Percentiles rank a stretch among this genome's conserved stretches.
These are phyloP conservation scores for Alnus glutinosa DNA, from an alignment of 306 rosid species.

Conservation along the genomic window DNA sequence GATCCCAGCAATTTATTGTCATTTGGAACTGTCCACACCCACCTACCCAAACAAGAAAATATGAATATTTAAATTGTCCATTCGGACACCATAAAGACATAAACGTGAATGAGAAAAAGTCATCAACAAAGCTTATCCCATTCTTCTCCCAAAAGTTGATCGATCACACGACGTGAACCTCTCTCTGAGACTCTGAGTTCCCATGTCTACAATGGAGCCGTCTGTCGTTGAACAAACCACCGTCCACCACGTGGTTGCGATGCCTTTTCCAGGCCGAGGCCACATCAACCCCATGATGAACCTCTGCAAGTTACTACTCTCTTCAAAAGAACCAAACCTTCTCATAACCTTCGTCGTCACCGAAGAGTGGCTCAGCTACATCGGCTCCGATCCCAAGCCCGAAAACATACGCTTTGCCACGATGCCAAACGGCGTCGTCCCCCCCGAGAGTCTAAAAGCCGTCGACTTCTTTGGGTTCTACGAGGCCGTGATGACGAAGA, in stretches of 20 bases:
- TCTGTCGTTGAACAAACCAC: not conserved
- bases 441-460: conserved; percentile 21
- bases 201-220: not conserved
- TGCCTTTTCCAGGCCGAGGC: conserved; percentile 47
- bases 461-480: conserved; percentile 16
- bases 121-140: not conserved
- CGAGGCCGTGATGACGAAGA: conserved; percentile 28
- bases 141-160: not conserved
- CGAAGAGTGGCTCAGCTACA: conserved; percentile 31
- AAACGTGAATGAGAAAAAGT: too few relatives aligned
- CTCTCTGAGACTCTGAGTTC: not conserved
- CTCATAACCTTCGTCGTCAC: conserved; percentile 30
- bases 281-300: conserved; percentile 41
- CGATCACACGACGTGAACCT: not conserved
- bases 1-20: too few relatives aligned
- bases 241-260: conserved; percentile 34
- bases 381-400: conserved; percentile 13
- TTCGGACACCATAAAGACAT: too few relatives aligned
- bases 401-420: conserved; percentile 16
- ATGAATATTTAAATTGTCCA: too few relatives aligned
- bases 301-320: conserved; percentile 36
- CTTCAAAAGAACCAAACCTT: conserved; percentile 20
- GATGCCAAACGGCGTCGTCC: conserved; percentile 30
- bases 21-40: too few relatives aligned
- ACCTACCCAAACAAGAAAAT: too few relatives aligned